phyloP scores from a whole-genome alignment of 176 grass and related monocot genomes.

The Luzula sylvatica region DNA sequence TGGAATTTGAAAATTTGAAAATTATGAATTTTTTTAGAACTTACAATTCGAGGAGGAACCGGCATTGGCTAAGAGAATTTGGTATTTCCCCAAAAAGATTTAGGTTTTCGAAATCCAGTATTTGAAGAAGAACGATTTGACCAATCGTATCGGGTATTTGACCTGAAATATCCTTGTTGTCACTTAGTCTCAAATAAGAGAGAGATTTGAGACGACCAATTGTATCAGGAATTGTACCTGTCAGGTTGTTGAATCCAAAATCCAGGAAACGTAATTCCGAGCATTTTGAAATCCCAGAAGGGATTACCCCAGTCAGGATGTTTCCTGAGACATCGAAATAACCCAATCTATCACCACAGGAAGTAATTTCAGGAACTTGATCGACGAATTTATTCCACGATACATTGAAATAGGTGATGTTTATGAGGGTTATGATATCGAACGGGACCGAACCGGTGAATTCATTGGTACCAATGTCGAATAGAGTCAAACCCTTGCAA shows the following conservation, averaged over 20 bases:
- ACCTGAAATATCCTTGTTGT: slow-evolving; percentile 41
- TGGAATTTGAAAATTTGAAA: slow-evolving; percentile 11
- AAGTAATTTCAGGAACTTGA: slow-evolving; percentile 44
- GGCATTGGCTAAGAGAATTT: slow-evolving; percentile 49
- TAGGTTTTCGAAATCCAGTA: slow-evolving; percentile 63
- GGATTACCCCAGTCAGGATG: slow-evolving; percentile 43
- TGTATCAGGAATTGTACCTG: slow-evolving; percentile 45
- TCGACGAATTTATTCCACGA: slow-evolving; percentile 76
- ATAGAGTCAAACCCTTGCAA: slow-evolving; percentile 60
- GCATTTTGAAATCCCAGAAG: slow-evolving; percentile 42
- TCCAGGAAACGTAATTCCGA: slow-evolving; percentile 48
- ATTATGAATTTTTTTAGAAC: slow-evolving; percentile 31
- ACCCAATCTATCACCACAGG: slow-evolving; percentile 41
- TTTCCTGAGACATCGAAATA: slow-evolving; percentile 75
- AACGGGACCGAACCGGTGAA: slow-evolving; percentile 61
- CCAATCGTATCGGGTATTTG: slow-evolving; percentile 54
- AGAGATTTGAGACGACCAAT: slow-evolving; percentile 61
- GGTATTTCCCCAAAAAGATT: slow-evolving; percentile 65
- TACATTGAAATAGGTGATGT: slow-evolving; percentile 94
- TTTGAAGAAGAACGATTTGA: slow-evolving; percentile 58
- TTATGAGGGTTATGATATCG: slow-evolving; percentile 31
- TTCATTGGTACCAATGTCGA: slow-evolving; percentile 69
- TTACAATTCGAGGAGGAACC: slow-evolving; percentile 87
- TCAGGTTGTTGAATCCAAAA: slow-evolving; percentile 62
- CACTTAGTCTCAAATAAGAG: slow-evolving; percentile 43